Conservation (phyloP, 306 rosid species). For the Hylodesmum podocarpum region DNA sequence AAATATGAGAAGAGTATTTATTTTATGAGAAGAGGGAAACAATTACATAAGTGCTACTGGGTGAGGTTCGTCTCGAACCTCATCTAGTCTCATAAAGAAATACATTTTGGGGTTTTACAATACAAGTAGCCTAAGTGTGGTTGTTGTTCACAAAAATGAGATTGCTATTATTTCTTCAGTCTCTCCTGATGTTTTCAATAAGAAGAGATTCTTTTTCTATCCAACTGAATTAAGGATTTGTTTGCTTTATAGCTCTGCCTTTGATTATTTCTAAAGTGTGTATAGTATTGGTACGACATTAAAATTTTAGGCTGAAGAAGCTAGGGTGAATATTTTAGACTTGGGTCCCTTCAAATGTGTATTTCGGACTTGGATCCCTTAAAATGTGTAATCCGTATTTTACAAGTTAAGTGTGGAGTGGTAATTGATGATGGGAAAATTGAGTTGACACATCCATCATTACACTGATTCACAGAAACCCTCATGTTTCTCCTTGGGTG, state of each 20-base stretch:
- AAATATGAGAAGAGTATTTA: not conserved
- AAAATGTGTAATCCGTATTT: not conserved
- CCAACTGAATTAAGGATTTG: not conserved
- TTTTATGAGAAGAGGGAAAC: not conserved
- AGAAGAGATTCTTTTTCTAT: not conserved
- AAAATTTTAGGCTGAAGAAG: not conserved
- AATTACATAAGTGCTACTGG: too few species aligned
- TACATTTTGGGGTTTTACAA: too few species aligned
- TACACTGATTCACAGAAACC: not conserved
- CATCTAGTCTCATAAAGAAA: too few species aligned
- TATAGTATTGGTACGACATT: not conserved
- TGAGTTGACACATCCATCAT: not conserved
- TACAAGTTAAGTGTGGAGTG: not conserved
- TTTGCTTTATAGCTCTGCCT: not conserved
- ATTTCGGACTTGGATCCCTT: not conserved
- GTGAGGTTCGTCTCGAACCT: too few species aligned
- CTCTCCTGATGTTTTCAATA: not conserved
- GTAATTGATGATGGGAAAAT: not conserved
- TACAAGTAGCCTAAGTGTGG: not conserved
- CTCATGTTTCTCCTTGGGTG: not conserved
- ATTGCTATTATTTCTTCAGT: not conserved
- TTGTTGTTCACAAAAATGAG: not conserved
- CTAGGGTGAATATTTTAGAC: not conserved
- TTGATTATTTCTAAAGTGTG: not conserved
- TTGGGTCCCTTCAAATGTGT: not conserved